Evolutionary conservation across 164 flowering plant genomes (phyloP).

Genomic region (Macadamia tetraphylla): DNA sequence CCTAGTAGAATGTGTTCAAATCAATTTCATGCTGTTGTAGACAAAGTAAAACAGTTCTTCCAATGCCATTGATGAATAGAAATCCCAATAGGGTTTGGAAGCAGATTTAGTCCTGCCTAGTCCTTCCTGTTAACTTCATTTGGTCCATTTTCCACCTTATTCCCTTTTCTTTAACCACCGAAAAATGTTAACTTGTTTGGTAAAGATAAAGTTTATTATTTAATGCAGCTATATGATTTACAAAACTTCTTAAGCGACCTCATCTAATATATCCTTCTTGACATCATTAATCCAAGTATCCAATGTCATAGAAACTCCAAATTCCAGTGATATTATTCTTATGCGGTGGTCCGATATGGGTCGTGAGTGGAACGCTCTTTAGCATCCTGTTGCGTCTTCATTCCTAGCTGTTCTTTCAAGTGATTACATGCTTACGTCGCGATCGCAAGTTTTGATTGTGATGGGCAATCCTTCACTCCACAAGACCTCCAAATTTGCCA

Average conservation of each 20-base stretch:
- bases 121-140: neutral
- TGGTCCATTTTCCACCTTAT: neutral
- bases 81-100: neutral
- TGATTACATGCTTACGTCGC: conserved; percentile 88
- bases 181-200: neutral
- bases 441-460: conserved; percentile 46
- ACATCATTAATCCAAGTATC: neutral
- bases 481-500: conserved; percentile 75
- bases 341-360: conserved; percentile 84
- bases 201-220: neutral
- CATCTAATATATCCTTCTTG: neutral
- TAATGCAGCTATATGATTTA: neutral
- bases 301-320: conserved; percentile 1
- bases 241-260: conserved; percentile 1
- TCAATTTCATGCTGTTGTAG: too few relatives aligned
- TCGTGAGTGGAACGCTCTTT: conserved; percentile 82
- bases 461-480: conserved; percentile 45
- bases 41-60: too few relatives aligned
- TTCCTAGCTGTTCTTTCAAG: conserved; percentile 80
- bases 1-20: too few relatives aligned
- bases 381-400: conserved; percentile 92
- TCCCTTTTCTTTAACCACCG: neutral
- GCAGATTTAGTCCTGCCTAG: neutral
- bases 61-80: too few relatives aligned
- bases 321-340: conserved; percentile 3